A percentile compares a stretch with the other conserved stretches of the same genome.
These are phyloP conservation scores for Quercus glauca DNA, from an alignment of 306 rosid species.

Conservation along the genomic window DNA sequence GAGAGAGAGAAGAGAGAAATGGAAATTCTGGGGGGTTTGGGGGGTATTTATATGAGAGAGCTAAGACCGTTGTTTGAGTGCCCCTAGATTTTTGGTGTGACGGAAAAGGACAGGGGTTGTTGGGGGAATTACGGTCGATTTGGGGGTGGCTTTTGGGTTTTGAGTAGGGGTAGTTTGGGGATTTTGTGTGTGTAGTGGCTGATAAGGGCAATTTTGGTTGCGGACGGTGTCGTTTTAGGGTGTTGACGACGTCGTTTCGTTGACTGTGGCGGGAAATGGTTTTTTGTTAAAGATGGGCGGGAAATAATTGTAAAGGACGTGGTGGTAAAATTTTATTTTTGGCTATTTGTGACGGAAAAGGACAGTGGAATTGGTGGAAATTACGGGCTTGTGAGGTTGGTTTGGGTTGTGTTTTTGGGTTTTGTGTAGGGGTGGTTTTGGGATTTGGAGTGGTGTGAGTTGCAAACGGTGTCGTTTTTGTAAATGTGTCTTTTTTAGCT, in stretches of 20 bases:
- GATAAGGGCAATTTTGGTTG: too few relatives aligned
- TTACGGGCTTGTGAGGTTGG: too few relatives aligned
- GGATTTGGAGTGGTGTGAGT: too few relatives aligned
- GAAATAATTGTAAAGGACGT: too few relatives aligned
- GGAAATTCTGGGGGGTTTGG: constrained; percentile 18
- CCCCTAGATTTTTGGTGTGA: background rate
- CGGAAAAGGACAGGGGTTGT: background rate
- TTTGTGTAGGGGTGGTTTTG: too few relatives aligned
- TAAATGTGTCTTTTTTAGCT: background rate
- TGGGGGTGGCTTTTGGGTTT: background rate
- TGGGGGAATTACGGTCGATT: too few relatives aligned
- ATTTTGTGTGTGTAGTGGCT: background rate
- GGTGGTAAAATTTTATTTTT: too few relatives aligned
- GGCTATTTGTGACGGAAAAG: background rate
- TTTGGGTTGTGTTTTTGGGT: too few relatives aligned
- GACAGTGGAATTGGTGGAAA: background rate
- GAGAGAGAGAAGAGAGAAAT: background rate
- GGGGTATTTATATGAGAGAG: background rate
- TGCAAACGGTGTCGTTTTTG: constrained; percentile 24
- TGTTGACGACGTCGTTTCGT: too few relatives aligned
- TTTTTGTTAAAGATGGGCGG: too few relatives aligned
- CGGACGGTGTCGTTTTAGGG: too few relatives aligned
- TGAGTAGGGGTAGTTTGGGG: background rate
- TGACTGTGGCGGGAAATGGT: too few relatives aligned
- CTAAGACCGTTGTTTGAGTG: constrained; percentile 3